These are phyloP conservation scores for Hawksworthiomyces lignivorus DNA, from an alignment of 2,329 filamentous ascomycete genomes.

Conservation along the genomic window DNA sequence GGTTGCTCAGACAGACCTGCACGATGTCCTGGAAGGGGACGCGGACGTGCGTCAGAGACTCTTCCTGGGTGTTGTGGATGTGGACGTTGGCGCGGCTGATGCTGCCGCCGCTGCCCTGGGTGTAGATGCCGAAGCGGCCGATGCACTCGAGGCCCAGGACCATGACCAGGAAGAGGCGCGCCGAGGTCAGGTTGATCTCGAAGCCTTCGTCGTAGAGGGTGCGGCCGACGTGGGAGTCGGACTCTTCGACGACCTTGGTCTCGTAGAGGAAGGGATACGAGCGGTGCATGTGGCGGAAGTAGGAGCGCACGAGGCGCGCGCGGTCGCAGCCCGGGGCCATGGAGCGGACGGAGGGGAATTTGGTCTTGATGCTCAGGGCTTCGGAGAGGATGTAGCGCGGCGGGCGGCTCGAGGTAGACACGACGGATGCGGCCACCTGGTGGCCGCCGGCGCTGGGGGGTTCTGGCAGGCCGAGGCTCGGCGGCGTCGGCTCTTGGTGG, in stretches of 20 bases:
- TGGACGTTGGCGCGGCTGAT: too few relatives aligned
- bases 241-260: constrained; percentile 24
- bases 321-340: constrained; percentile 4
- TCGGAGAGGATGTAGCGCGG: constrained; percentile 3
- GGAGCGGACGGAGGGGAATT: constrained; percentile 2
- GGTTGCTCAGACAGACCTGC: constrained; percentile 29
- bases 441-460: too few relatives aligned
- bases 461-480: constrained; percentile 3
- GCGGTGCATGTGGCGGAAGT: constrained; percentile 37
- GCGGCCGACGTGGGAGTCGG: too few relatives aligned
- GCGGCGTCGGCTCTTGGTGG: constrained; percentile 3
- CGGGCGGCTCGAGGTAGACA: too few relatives aligned
- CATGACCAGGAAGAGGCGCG: constrained; percentile 34
- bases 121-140: constrained; percentile 27
- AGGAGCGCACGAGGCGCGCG: constrained; percentile 31
- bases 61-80: too few relatives aligned
- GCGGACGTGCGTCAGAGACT: constrained; percentile 23
- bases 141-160: constrained; percentile 37
- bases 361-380: neutral
- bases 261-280: constrained; percentile 38
- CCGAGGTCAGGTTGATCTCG: constrained; percentile 24
- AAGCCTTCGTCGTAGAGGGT: constrained; percentile 18
- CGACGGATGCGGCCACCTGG: too few relatives aligned
- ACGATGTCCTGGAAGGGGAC: constrained; percentile 33
- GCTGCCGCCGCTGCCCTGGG: neutral